Base-by-base conservation (phyloP, 2,329 filamentous ascomycete species). In the Talaromyces sp. region DNA sequence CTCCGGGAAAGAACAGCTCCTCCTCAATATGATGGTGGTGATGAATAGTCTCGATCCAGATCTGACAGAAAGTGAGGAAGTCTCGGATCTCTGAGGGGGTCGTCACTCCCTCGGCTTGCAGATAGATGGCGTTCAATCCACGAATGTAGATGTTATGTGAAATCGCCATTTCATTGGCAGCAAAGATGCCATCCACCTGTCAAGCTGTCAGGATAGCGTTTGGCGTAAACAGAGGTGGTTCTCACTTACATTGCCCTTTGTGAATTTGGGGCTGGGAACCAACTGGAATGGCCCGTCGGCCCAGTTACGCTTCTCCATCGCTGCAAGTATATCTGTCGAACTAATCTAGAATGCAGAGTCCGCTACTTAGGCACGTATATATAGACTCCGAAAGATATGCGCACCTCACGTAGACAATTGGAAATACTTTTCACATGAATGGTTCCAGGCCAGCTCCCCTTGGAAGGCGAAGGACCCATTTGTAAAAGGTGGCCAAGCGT, bases 141-240 rank as follows among this genome's bases (percentile, higher is more conserved):
- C 72, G 68, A 25, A 74, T 63, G 6, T 74, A 67, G 50, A 64
- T 63, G 57, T 73, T 73, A 61, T 74, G 72, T 1, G 66, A 70
- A 19, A 68, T 65, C 9, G 68, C 64, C 70, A 72, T 73, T 57
- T 53, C 43, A 33, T 48, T 48, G 2, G 25, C 43, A 17, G 43
- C 22, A 19, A 33, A 48, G 43, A 48, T 48, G 15, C 43, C 43
- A n/a, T 33, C n/a, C 7, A 13, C n/a, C 43, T 48, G 25, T 31
- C 15, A 48, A n/a, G 15, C 21, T 33, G 43, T 48, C 25, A 48
- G 10, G n/a, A 48, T 22, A n/a, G 9, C 15, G 22, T 46, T 31
- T 22, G 8, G n/a, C 6, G 1, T 15, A 1, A 1, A 25, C 13
- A 8, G 9, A 48, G 7, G 10, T 10, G 25, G 13, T 48, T 48